A percentile compares a stretch with the other conserved stretches of the same genome.
Evolutionary conservation across 192 early-diverging fungal genomes (phyloP).

Genomic region (Phlyctochytrium arcticum): DNA sequence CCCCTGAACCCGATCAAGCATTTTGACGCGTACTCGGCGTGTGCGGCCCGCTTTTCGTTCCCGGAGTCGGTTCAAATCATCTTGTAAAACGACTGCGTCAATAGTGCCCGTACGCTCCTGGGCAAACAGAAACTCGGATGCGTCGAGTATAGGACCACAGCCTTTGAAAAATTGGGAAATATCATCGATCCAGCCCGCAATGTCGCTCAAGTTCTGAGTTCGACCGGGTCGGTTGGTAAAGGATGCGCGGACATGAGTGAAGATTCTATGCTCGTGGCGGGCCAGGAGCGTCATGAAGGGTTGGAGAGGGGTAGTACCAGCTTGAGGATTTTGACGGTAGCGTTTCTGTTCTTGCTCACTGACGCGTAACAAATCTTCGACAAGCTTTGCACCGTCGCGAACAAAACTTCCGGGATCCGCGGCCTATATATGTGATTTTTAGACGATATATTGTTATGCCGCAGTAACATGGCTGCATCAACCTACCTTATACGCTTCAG

Average conservation of each 20-base stretch:
- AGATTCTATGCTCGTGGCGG: slow-evolving; percentile 24
- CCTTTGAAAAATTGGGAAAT: slow-evolving; percentile 23
- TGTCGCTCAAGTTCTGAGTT: slow-evolving; percentile 5
- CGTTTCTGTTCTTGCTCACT: slow-evolving; percentile 11
- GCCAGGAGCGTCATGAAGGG: slow-evolving; percentile 17
- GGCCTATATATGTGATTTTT: background rate
- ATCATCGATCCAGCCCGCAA: slow-evolving; percentile 22
- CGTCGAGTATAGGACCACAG: slow-evolving; percentile 11
- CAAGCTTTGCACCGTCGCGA: slow-evolving; percentile 20
- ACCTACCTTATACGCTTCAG: slow-evolving; percentile 23
- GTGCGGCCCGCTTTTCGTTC: slow-evolving; percentile 1
- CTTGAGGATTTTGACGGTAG: no score
- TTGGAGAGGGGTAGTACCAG: background rate
- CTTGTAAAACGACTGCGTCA: slow-evolving; percentile 1
- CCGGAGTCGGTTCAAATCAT: slow-evolving; percentile 15
- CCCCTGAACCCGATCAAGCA: slow-evolving; percentile 11
- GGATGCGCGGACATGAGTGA: slow-evolving; percentile 8
- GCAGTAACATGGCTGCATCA: background rate
- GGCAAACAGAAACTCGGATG: background rate
- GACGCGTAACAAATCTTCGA: slow-evolving; percentile 19
- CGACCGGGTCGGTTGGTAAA: slow-evolving; percentile 6
- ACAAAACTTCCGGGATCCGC: slow-evolving; percentile 19
- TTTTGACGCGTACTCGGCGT: background rate
- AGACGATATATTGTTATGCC: background rate
- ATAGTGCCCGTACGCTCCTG: background rate